Evolutionary conservation across 2,329 filamentous ascomycete species (phyloP), one percentile per base, ranked within the genome.

Genomic region (Trichoderma atroviride): DNA sequence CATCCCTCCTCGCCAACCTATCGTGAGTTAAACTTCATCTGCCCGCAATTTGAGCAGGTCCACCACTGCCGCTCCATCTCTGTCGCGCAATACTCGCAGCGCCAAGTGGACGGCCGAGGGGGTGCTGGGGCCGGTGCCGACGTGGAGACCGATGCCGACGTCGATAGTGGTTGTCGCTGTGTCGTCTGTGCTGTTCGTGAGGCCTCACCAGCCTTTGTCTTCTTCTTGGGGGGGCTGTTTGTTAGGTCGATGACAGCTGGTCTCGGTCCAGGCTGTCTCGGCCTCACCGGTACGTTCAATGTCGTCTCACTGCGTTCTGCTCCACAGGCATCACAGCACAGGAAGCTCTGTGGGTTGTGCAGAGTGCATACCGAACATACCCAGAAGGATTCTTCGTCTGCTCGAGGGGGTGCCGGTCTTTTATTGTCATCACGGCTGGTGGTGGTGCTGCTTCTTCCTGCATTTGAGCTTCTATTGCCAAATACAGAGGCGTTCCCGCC

Each of bases 251-350:
- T 76, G 29, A 72, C 72, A 58, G 65, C 69, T 59, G 72, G 72
- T 65, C 62, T 68, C 22, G 66, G 43, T 22, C 67, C 64, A 70
- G 68, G 66, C 55, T 69, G 50, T 60, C 68, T 68, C 57, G 72
- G 37, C 72, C 65, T 71, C 47, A 70, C 64, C 52, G 65, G 70
- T 57, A 69, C 22, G 13, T 29, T 29, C 27, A 66, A 37, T 35
- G 68, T 47, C 14, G 27, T 31, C 43, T 66, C 71, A 53, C 72
- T 75, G 65, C 83, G 79, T 74, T 85, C 81, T 11, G 76, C 77
- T 11, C 83, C 83, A 73, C 88, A 90, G 5, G 85, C 87, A 71
- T 87, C 87, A 74, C 88, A 90, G 72, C 79, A 83, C 31, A 86
- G 78, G 71, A 80, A 86, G n/a, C 72, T 78, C 10, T 76, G 70